Percentiles rank a stretch among this genome's conserved stretches.
These are phyloP conservation scores for Daldinia grandis DNA, from an alignment of 495 filamentous ascomycete species.

Conservation along the genomic window DNA sequence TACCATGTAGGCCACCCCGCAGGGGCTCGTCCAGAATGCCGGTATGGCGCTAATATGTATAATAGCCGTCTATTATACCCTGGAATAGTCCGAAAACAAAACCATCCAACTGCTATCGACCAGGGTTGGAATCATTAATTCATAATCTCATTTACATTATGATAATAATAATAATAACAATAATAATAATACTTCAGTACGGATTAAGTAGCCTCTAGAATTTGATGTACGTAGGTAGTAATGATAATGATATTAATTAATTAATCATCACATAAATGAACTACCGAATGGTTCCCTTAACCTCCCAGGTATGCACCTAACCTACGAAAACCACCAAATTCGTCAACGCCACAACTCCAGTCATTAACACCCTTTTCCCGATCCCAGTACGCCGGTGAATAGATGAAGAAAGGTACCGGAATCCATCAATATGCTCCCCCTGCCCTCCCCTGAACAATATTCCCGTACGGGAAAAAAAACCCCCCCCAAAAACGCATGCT, in stretches of 20 bases:
- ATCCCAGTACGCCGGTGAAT: constrained; percentile 15
- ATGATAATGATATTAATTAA: neutral
- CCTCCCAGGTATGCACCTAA: neutral
- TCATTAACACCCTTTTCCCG: neutral
- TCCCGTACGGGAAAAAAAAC: constrained; percentile 5
- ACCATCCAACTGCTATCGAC: neutral
- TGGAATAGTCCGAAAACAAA: neutral
- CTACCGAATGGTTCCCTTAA: neutral
- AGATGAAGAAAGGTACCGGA: constrained; percentile 23
- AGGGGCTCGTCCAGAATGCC: constrained; percentile 4
- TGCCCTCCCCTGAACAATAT: constrained; percentile 15
- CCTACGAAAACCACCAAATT: constrained; percentile 4
- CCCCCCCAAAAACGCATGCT: constrained; percentile 21
- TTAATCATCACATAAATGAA: neutral
- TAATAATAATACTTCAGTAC: no score
- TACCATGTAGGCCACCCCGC: neutral
- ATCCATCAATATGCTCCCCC: constrained; percentile 1
- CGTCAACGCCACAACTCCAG: neutral
- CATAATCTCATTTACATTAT: no score
- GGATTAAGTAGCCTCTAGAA: neutral
- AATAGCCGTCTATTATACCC: constrained; percentile 2
- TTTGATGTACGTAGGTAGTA: neutral
- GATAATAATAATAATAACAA: no score
- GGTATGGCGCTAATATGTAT: constrained; percentile 8
- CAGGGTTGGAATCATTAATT: neutral